Percentiles rank a stretch among this genome's conserved stretches.
Evolutionary conservation across 2,329 filamentous ascomycete genomes (phyloP).

Genomic region (Sporothrix brasiliensis): DNA sequence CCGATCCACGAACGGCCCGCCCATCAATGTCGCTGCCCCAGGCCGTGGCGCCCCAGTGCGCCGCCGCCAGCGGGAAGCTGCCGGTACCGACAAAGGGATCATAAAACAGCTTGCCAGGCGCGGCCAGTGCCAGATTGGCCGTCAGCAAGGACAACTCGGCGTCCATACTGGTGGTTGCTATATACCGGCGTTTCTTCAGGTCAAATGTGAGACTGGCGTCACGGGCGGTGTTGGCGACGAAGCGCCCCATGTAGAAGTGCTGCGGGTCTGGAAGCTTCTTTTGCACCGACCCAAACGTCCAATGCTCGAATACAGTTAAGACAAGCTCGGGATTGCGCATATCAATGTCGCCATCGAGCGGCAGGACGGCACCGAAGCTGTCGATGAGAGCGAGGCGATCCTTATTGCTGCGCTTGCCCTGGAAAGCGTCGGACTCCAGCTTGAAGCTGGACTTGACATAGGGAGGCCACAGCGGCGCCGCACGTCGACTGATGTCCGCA

Average conservation of each 20-base stretch:
- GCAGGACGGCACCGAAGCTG: slow-evolving; percentile 71
- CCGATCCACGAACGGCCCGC: slow-evolving; percentile 76
- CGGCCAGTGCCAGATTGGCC: slow-evolving; percentile 84
- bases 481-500: slow-evolving; percentile 60
- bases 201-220: slow-evolving; percentile 74
- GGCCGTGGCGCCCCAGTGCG: slow-evolving; percentile 82
- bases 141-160: slow-evolving; percentile 88
- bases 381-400: slow-evolving; percentile 78
- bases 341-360: slow-evolving; percentile 74
- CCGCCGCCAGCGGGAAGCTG: slow-evolving; percentile 86
- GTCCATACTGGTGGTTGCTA: slow-evolving; percentile 97
- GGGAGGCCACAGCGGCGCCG: slow-evolving; percentile 65
- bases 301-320: slow-evolving; percentile 84
- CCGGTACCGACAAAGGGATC: slow-evolving; percentile 97
- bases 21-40: slow-evolving; percentile 95
- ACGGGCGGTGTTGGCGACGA: slow-evolving; percentile 67
- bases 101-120: slow-evolving; percentile 82
- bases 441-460: slow-evolving; percentile 74
- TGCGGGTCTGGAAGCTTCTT: slow-evolving; percentile 58
- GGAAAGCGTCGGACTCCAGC: slow-evolving; percentile 82
- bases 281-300: slow-evolving; percentile 59
- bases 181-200: slow-evolving; percentile 90
- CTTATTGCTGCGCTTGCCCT: slow-evolving; percentile 65
- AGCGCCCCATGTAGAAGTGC: slow-evolving; percentile 71
- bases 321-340: slow-evolving; percentile 74